phyloP scores from a whole-genome alignment of 805 yeast genomes.

The Zygoascus ofunaensis region DNA sequence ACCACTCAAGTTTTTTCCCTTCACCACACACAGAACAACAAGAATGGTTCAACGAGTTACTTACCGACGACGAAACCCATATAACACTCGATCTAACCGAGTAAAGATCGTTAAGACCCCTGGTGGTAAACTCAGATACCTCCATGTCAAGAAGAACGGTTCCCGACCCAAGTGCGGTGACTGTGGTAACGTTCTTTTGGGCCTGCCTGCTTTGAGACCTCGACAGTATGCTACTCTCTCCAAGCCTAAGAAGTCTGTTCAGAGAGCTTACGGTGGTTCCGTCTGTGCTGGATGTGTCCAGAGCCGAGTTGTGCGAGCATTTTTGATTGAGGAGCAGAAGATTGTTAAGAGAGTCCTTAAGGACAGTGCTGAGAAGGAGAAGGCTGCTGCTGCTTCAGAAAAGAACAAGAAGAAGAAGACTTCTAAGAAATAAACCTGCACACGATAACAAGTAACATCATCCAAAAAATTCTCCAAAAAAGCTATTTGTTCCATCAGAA shows the following conservation, averaged over 20 bases:
- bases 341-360: constrained; percentile 98
- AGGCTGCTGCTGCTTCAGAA: constrained; percentile 43
- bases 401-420: constrained; percentile 20
- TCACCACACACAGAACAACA: constrained; percentile 12
- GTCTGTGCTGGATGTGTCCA: constrained; percentile 95
- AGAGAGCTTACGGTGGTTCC: constrained; percentile 99
- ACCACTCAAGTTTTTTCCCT: constrained; percentile 6
- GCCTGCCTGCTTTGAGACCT: constrained; percentile 95
- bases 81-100: constrained; percentile 99
- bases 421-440: not conserved
- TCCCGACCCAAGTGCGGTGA: constrained; percentile 67
- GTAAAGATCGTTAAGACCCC: constrained; percentile 99
- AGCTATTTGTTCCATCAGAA: not conserved
- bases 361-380: constrained; percentile 88
- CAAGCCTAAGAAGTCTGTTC: constrained; percentile 95
- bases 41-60: constrained; percentile 99
- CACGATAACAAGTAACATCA: not conserved
- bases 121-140: constrained; percentile 98
- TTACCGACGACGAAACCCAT: constrained; percentile 98
- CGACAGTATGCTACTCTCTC: constrained; percentile 93
- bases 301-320: constrained; percentile 99
- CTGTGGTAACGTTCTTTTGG: constrained; percentile 63
- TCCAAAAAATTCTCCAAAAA: not conserved
- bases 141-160: constrained; percentile 89
- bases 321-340: constrained; percentile 99